Evolutionary conservation across 495 filamentous ascomycete genomes (phyloP), one percentile per base, ranked within the genome.

Genomic region (Parachaetomium inaequale): DNA sequence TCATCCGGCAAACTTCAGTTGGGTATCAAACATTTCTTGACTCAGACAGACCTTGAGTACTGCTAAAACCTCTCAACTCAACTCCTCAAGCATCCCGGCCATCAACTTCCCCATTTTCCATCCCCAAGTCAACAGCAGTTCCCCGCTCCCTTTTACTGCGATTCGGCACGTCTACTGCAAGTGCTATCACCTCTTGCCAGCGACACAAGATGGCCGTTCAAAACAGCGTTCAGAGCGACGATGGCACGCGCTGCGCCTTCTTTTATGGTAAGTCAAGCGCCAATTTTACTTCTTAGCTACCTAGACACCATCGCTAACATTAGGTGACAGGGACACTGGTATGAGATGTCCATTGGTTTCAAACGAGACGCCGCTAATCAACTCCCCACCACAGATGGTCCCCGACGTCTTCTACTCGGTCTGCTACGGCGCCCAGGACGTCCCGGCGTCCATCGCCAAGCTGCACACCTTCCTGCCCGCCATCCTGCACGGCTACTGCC

Each of bases 371-470:
- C 25, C 21, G 31, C 15, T 26, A n/a, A 40, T 10, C 6, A 17
- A 55, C 34, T n/a, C 38, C 7, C 4, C 25, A 34, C 7, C 23
- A 2, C 23, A 91, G 74, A 96, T 96, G 90, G 87, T 86, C 3
- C 85, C 88, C 10, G 82, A 87, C 66, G 86, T 96, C 51, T 89
- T 96, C 63, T 85, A 88, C 76, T 86, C 88, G 19, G 92, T 96
- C 31, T 87, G 89, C 76, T 89, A 93, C 77, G 83, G 73, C 45
- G 70, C 69, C 15, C 81, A 77, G 45, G 38, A 69, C 38, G 63
- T 68, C 0, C 65, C 68, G 1, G 36, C 52, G 0, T 62, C 55
- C n/a, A 64, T 73, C 58, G 31, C 50, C 0, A 72, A 78, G 25
- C 76, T 82, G 17, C 79, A 94, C 60, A 80, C 68, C 4, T 85